Conservation (phyloP, 176 grass and related monocot species). For the Puya raimondii region DNA sequence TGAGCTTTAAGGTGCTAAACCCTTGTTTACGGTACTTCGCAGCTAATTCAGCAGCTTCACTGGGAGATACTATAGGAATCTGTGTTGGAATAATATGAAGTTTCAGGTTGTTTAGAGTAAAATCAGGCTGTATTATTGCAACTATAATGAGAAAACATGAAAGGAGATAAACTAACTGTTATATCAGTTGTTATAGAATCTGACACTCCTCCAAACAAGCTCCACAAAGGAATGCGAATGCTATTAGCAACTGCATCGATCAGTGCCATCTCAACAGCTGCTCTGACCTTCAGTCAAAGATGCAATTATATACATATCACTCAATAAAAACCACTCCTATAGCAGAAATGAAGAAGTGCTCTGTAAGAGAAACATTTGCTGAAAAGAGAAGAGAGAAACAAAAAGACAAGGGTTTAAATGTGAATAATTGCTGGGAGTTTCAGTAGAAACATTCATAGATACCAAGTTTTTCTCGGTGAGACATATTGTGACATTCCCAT, state of each 20-base stretch:
- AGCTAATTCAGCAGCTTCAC: constrained; percentile 74
- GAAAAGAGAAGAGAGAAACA: too few species aligned
- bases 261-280: constrained; percentile 88
- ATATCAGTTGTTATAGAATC: constrained; percentile 75
- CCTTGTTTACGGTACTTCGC: constrained; percentile 69
- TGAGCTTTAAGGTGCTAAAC: constrained; percentile 83
- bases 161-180: constrained; percentile 37
- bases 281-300: constrained; percentile 64
- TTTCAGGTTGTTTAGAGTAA: background rate
- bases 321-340: background rate
- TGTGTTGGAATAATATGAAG: constrained; percentile 12
- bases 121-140: background rate
- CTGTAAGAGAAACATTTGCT: too few species aligned
- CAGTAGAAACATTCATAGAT: too few species aligned
- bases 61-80: constrained; percentile 93
- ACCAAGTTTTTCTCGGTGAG: too few species aligned
- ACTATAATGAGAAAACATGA: background rate
- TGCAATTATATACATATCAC: constrained; percentile 1
- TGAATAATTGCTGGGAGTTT: too few species aligned
- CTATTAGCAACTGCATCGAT: constrained; percentile 92
- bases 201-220: constrained; percentile 84
- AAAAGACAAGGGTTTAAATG: too few species aligned
- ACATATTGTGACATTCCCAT: too few species aligned
- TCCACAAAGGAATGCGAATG: constrained; percentile 79
- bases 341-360: background rate